A percentile compares a stretch with the other conserved stretches of the same genome.
phyloP scores from a whole-genome alignment of 2,329 filamentous ascomycete species.

The Didymellaceae sp. region DNA sequence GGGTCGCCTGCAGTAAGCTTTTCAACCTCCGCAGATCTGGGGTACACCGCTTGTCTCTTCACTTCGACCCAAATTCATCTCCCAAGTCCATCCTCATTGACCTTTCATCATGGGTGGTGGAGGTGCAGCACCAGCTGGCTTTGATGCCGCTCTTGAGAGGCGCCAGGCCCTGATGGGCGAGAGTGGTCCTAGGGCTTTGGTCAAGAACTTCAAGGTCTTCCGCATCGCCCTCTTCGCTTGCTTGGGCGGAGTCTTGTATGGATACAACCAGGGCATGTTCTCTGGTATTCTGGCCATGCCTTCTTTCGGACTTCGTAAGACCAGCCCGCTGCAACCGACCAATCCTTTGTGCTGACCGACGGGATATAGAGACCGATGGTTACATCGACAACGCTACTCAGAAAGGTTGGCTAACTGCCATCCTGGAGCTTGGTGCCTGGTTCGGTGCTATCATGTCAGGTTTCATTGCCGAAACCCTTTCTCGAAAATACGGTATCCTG shows the following conservation, averaged over 20 bases:
- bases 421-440: conserved; percentile 79
- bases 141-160: conserved; percentile 33
- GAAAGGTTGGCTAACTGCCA: conserved; percentile 62
- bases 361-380: conserved; percentile 51
- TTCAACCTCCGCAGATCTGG: conserved; percentile 8
- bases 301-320: conserved; percentile 51
- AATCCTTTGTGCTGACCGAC: neutral
- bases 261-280: conserved; percentile 80
- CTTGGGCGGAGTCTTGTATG: conserved; percentile 63
- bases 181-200: conserved; percentile 55
- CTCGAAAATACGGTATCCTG: conserved; percentile 73
- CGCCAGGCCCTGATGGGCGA: conserved; percentile 33
- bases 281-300: conserved; percentile 67
- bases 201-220: conserved; percentile 62
- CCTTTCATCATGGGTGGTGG: conserved; percentile 32
- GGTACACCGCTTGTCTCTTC: neutral
- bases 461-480: conserved; percentile 72
- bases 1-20: conserved; percentile 10
- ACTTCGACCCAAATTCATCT: neutral
- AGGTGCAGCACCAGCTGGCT: conserved; percentile 24
- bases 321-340: neutral
- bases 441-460: conserved; percentile 73
- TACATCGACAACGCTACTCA: conserved; percentile 49
- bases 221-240: conserved; percentile 62
- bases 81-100: neutral